These are phyloP conservation scores for Oryza meyeriana DNA, from an alignment of 176 grass and related monocot genomes.

Conservation along the genomic window DNA sequence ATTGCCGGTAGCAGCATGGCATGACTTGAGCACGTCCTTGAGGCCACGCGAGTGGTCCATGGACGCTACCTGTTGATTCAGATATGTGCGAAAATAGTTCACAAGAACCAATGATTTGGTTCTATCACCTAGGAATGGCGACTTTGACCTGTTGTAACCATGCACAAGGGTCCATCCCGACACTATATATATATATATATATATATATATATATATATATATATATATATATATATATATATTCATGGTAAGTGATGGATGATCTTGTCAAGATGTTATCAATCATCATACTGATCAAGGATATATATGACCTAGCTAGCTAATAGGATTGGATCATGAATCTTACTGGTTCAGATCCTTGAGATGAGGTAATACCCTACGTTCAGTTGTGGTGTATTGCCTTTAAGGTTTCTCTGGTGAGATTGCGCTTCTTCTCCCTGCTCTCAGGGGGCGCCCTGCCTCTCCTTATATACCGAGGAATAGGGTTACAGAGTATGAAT, in stretches of 20 bases:
- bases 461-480: too few relatives aligned
- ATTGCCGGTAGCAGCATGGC: conserved; percentile 39
- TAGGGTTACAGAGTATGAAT: too few relatives aligned
- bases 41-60: conserved; percentile 46
- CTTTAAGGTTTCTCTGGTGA: too few relatives aligned
- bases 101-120: conserved; percentile 55
- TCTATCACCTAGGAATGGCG: conserved; percentile 27
- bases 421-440: too few relatives aligned
- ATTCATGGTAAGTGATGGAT: not conserved
- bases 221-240: too few relatives aligned
- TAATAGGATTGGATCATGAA: not conserved
- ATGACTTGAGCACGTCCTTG: conserved; percentile 35
- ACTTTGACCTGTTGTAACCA: conserved; percentile 49
- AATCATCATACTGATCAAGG: not conserved
- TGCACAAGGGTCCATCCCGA: conserved; percentile 22
- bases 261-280: not conserved
- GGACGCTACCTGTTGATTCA: conserved; percentile 36
- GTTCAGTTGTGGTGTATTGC: too few relatives aligned
- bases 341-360: too few relatives aligned
- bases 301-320: too few relatives aligned
- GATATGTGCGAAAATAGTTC: conserved; percentile 59
- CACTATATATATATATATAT: too few relatives aligned
- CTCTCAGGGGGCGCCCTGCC: too few relatives aligned
- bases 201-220: too few relatives aligned
- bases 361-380: too few relatives aligned